These are phyloP conservation scores for Microbotryum saponariae DNA, from an alignment of 1,284 basidiomycete genomes.

Conservation along the genomic window DNA sequence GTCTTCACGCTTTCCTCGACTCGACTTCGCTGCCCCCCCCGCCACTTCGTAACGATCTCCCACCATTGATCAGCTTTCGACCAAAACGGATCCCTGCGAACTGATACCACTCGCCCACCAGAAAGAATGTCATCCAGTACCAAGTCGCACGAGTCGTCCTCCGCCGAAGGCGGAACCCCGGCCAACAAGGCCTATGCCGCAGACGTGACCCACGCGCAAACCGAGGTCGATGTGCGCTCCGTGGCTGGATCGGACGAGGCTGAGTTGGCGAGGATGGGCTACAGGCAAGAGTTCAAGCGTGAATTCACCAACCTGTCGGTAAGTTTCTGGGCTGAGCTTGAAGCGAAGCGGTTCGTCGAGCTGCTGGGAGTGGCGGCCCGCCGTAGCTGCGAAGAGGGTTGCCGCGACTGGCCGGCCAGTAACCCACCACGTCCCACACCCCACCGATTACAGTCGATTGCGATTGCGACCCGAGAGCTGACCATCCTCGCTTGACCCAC, in stretches of 20 bases:
- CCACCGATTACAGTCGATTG: neutral
- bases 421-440: neutral
- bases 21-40: too few species aligned
- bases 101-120: too few species aligned
- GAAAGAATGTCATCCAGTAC: too few species aligned
- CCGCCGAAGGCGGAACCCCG: too few species aligned
- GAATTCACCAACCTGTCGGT: slow-evolving; percentile 73
- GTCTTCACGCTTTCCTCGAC: too few species aligned
- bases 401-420: neutral
- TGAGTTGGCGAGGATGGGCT: slow-evolving; percentile 15
- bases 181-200: too few species aligned
- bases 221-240: too few species aligned
- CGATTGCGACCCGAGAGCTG: neutral
- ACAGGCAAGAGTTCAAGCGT: slow-evolving; percentile 53
- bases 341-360: neutral
- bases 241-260: slow-evolving; percentile 14
- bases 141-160: too few species aligned
- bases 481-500: neutral
- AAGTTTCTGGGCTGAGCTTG: slow-evolving; percentile 28
- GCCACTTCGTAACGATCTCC: too few species aligned
- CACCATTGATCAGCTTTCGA: too few species aligned
- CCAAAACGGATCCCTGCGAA: too few species aligned
- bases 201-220: too few species aligned
- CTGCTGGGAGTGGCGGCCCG: neutral
- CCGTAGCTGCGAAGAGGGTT: neutral